A percentile compares a stretch with the other conserved stretches of the same genome.
phyloP scores from a whole-genome alignment of 495 filamentous ascomycete genomes.

The Aspergillus sclerotiicarbonarius region DNA sequence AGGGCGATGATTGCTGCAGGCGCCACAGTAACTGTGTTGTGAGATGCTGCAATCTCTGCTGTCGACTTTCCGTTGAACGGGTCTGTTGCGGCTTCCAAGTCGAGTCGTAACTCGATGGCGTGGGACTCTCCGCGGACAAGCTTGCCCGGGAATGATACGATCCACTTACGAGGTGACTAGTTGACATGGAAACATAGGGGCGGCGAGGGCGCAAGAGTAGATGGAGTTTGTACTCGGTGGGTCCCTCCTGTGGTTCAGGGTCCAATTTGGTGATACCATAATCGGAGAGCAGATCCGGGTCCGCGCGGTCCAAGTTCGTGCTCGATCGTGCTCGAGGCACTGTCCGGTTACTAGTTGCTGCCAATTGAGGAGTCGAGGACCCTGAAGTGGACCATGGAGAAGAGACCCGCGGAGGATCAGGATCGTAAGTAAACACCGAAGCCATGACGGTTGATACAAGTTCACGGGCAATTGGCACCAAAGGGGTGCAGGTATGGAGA shows the following conservation, averaged over 20 bases:
- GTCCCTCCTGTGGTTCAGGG: conserved; percentile 89
- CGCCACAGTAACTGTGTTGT: conserved; percentile 96
- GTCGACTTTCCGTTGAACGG: conserved; percentile 54
- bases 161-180: conserved; percentile 56
- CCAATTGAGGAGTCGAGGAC: conserved; percentile 39
- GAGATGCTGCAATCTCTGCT: conserved; percentile 82
- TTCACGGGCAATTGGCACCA: not conserved
- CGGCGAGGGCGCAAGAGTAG: conserved; percentile 78
- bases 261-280: conserved; percentile 74
- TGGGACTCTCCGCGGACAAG: conserved; percentile 21
- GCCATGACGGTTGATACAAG: conserved; percentile 58
- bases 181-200: conserved; percentile 62
- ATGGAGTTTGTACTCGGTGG: conserved; percentile 95
- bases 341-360: conserved; percentile 20
- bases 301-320: conserved; percentile 28
- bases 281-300: conserved; percentile 57
- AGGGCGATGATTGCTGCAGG: conserved; percentile 88
- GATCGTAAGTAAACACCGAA: conserved; percentile 93
- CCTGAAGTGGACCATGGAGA: conserved; percentile 78
- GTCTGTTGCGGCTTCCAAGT: conserved; percentile 25
- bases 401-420: conserved; percentile 79
- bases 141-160: conserved; percentile 55
- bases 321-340: conserved; percentile 28
- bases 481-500: not conserved
- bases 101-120: conserved; percentile 26